Base-by-base conservation (phyloP, 352 stramenopile species). In the Blastocystis hominis region DNA sequence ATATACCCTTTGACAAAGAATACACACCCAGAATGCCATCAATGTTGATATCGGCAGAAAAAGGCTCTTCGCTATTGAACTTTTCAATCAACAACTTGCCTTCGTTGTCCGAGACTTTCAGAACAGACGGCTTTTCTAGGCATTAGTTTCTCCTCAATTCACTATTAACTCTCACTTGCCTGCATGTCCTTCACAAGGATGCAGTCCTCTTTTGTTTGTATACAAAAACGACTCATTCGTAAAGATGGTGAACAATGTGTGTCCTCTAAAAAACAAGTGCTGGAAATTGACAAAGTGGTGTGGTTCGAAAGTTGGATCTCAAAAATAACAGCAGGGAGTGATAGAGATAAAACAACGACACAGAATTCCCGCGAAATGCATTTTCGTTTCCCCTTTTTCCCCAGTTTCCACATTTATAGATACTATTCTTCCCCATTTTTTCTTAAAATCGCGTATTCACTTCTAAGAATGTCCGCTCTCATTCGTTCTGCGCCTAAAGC, bases 11-110 rank as follows among this genome's bases (percentile, higher is more conserved):
- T 20, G 63, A 72, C 10, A 86, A 47, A 13, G 3, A 59, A 24
- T 86, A 86, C 24, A 86, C 30, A 13, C 76, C 76, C 5, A 86
- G 50, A 77, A 86, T 9, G 36, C 76, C 76, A 42, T 76, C 59
- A 44, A 54, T 77, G 6, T 40, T 13, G 38, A 50, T 54, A n/a
- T 86, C 76, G 2, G 46, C 30, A 17, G 13, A 36, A 1, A 86
- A 86, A 44, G 2, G n/a, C 9, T 30, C 36, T 17, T 30, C 34
- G 17, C 10, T 20, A 3, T 34, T 64, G 0, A 34, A 64, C 30
- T 42, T 40, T 36, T 15, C 40, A 17, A 80, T 47, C 55, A 63
- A 44, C 70, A 80, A 38, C 6, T 62, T 42, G 20, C 36, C 17
- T 10, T 42, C 44, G 13, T 36, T 15, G 24, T 80, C 50, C 36